Base-by-base conservation (phyloP, 2,329 filamentous ascomycete species). In the Aspergillus sp. region DNA sequence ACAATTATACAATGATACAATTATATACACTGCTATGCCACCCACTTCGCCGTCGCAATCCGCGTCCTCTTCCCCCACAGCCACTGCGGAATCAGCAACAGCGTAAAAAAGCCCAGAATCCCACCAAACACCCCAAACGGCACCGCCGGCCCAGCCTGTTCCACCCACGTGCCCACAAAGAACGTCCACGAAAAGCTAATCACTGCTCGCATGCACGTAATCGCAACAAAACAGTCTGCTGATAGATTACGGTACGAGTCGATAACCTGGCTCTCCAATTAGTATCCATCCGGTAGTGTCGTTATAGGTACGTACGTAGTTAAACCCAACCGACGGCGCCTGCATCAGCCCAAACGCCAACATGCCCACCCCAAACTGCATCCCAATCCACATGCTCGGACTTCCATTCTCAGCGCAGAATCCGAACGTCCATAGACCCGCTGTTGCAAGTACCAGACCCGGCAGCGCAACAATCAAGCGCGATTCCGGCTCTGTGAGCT, bases 131-230 rank as follows among this genome's bases (percentile, higher is more conserved):
- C 76, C 0, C 82, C 82, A 66, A 84, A 84, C 0, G 81, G 77
- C 52, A 81, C 69, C 0, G 81, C 75, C 1, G 76, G 62, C 0
- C 82, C 82, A 0, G 64, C 67, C 0, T 69, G 48, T 1, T 69
- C 62, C 0, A 82, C 73, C 82, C 82, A 85, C 4, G 76, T 70
- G 3, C 75, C 75, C 0, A 80, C 77, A 45, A 84, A 83, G 54
- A 83, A 83, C 0, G 80, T 81, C 81, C 82, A 85, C 0, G 80
- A 76, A 61, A 84, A 84, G 0, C 77, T 74, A 8, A 85, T 76
- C 5, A 83, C 67, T 11, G 80, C 74, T 3, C 82, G 74, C 15
- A 80, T 67, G 33, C 78, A 78, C 1, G 81, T 82, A 0, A 84
- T 77, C 51, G 81, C 78, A 12, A 82, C 80, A 61, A 85, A 83